Evolutionary conservation across 2,329 filamentous ascomycete species (phyloP).

Genomic region (Talaromyces sp.): DNA sequence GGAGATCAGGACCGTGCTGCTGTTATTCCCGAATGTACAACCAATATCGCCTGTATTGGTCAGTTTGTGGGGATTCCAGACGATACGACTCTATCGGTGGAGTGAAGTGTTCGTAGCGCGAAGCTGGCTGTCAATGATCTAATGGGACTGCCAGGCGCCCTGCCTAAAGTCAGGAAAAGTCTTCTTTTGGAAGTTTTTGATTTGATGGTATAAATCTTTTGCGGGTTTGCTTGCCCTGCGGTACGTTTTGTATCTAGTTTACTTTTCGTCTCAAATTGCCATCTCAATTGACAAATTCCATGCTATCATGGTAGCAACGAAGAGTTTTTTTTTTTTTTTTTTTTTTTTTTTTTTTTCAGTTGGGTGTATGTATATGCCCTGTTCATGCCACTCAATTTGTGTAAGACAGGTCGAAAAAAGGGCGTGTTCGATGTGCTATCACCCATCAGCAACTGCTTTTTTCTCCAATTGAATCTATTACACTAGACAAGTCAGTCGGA

Average conservation of each 20-base stretch:
- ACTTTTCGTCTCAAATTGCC: not conserved
- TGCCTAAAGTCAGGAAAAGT: not conserved
- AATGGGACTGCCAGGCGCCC: conserved; percentile 15
- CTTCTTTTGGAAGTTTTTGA: not conserved
- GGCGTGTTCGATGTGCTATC: no score
- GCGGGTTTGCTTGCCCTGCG: no score
- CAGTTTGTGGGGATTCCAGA: conserved; percentile 37
- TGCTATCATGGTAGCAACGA: no score
- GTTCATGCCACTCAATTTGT: no score
- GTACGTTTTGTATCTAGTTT: not conserved
- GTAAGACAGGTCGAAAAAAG: no score
- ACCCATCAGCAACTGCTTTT: no score
- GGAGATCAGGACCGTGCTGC: conserved; percentile 30
- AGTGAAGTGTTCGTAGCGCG: conserved; percentile 32
- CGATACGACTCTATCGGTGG: conserved; percentile 34
- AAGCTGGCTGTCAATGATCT: conserved; percentile 32
- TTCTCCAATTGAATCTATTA: no score
- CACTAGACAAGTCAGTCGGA: no score
- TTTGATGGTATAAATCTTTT: not conserved
- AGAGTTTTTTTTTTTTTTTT: no score
- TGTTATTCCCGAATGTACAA: conserved; percentile 31
- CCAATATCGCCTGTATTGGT: conserved; percentile 36
- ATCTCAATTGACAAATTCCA: no score
- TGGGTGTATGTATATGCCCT: no score
- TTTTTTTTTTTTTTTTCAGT: no score